A percentile compares a stretch with the other conserved stretches of the same genome.
phyloP scores from a whole-genome alignment of 2,329 filamentous ascomycete genomes.

The Penicillium digitatum region DNA sequence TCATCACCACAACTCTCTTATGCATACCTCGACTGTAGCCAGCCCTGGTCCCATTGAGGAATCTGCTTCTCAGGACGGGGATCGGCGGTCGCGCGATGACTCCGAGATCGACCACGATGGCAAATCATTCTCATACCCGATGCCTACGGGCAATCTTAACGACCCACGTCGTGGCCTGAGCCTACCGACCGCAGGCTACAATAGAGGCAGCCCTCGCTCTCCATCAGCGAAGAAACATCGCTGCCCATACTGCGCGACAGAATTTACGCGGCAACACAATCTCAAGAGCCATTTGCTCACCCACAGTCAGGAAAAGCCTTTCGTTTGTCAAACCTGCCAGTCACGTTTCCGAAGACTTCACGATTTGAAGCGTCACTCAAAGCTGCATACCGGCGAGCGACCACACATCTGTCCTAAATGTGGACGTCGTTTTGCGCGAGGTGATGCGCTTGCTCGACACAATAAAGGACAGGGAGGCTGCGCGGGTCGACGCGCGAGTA shows the following conservation, averaged over 20 bases:
- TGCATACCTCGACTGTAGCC: slow-evolving; percentile 48
- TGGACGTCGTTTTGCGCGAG: slow-evolving; percentile 88
- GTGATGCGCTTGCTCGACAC: slow-evolving; percentile 89
- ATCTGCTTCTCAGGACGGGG: slow-evolving; percentile 41
- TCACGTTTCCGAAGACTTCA: slow-evolving; percentile 89
- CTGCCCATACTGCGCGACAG: slow-evolving; percentile 92
- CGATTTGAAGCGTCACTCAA: slow-evolving; percentile 92
- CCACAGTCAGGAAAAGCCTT: slow-evolving; percentile 97
- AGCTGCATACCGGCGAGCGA: slow-evolving; percentile 93
- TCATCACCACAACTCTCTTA: slow-evolving; percentile 49
- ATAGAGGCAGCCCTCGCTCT: slow-evolving; percentile 60
- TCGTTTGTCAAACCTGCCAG: slow-evolving; percentile 87
- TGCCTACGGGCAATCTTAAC: slow-evolving; percentile 49
- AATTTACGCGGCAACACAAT: slow-evolving; percentile 96
- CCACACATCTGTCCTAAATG: slow-evolving; percentile 94
- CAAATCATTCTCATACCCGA: slow-evolving; percentile 62
- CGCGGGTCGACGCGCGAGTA: slow-evolving; percentile 81
- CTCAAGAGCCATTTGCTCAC: slow-evolving; percentile 95
- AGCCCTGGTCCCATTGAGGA: slow-evolving; percentile 48
- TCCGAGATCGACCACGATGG: slow-evolving; percentile 40
- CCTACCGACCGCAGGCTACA: slow-evolving; percentile 53
- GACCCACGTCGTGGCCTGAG: slow-evolving; percentile 58
- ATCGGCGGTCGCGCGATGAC: slow-evolving; percentile 38
- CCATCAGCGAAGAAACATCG: slow-evolving; percentile 86
- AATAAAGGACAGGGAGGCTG: slow-evolving; percentile 95